Conservation (phyloP, 768 basidiomycete species). For the Rhizopogon salebrosus region DNA sequence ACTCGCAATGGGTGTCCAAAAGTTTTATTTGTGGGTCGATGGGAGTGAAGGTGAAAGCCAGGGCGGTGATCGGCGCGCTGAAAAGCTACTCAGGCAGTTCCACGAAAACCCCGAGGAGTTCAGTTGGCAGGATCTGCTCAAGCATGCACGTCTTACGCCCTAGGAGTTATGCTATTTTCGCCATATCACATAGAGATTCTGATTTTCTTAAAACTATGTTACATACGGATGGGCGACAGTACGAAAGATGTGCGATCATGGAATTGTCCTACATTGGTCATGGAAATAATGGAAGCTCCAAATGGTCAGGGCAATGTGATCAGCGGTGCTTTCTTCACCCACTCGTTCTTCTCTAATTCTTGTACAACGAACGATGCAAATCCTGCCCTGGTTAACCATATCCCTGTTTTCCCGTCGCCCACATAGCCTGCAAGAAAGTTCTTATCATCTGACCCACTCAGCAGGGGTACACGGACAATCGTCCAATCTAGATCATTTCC, state of each 20-base stretch:
- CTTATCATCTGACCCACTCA: conserved; percentile 44
- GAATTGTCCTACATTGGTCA: not conserved
- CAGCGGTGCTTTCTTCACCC: conserved; percentile 44
- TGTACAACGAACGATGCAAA: conserved; percentile 57
- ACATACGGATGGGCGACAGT: not conserved
- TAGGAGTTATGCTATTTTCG: conserved; percentile 3
- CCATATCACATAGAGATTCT: not conserved
- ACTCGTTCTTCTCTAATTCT: conserved; percentile 53
- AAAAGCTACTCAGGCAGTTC: conserved; percentile 59
- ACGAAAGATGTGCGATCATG: not conserved
- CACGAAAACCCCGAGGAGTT: conserved; percentile 77
- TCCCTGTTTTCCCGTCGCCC: conserved; percentile 54
- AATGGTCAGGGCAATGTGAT: conserved; percentile 26
- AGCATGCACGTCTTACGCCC: conserved; percentile 30
- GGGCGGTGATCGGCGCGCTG: conserved; percentile 9
- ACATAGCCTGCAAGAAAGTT: conserved; percentile 57
- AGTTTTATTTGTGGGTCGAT: conserved; percentile 72
- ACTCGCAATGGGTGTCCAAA: conserved; percentile 74
- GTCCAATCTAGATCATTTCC: conserved; percentile 60
- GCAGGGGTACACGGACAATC: conserved; percentile 59
- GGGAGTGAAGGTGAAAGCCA: conserved; percentile 8
- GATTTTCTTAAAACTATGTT: not conserved
- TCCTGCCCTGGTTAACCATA: conserved; percentile 47
- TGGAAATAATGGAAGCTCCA: not conserved
- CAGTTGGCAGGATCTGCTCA: conserved; percentile 75